Conservation (phyloP, 2,329 filamentous ascomycete genomes). For the Epichloe sibirici region DNA sequence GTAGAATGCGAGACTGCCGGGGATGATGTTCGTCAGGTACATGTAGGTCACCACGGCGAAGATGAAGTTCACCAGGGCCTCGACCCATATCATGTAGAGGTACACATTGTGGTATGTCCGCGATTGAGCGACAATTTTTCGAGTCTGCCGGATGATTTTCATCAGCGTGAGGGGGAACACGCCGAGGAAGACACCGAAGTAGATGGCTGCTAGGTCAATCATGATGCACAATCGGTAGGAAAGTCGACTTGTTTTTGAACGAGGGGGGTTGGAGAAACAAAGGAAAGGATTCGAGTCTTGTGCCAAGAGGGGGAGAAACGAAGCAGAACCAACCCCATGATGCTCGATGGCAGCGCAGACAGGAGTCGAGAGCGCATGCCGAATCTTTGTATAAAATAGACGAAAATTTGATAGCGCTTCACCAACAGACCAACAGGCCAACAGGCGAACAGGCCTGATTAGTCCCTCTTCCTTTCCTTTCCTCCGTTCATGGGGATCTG, state of each 20-base stretch:
- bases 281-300: no score
- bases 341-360: no score
- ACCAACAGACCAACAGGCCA: no score
- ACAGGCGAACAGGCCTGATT: no score
- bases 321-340: no score
- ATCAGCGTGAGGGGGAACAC: slow-evolving; percentile 15
- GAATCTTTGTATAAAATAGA: no score
- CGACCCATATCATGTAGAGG: slow-evolving; percentile 17
- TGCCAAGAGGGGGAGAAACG: no score
- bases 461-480: no score
- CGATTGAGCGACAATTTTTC: slow-evolving; percentile 10
- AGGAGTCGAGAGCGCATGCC: no score
- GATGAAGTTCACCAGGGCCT: slow-evolving; percentile 14
- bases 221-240: background rate
- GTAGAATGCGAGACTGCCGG: slow-evolving; percentile 4
- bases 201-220: slow-evolving; percentile 12
- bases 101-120: slow-evolving; percentile 12
- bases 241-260: background rate
- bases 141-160: slow-evolving; percentile 13
- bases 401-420: no score
- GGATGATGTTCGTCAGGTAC: slow-evolving; percentile 12
- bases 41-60: slow-evolving; percentile 16
- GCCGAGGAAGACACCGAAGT: slow-evolving; percentile 16
- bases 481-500: no score
- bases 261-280: no score